Base-by-base conservation (phyloP, 495 filamentous ascomycete genomes). In the Penicillium herquei region DNA sequence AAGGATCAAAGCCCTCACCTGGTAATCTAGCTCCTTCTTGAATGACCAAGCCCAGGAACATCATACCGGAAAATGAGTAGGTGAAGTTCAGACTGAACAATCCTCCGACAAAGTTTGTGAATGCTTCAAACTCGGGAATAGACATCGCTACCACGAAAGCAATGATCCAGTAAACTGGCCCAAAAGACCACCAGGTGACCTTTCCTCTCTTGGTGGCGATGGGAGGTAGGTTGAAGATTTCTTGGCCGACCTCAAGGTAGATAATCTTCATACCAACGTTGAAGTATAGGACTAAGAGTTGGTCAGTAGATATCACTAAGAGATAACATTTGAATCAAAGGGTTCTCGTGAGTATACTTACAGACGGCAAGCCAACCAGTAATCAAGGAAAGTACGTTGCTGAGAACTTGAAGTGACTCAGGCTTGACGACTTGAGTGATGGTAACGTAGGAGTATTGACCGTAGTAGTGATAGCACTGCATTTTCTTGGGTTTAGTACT, bases 181-280 rank as follows among this genome's bases (percentile, higher is more conserved):
- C 72, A 7, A 83, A 61, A 6, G 55, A 70, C 14, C 72, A 72
- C 77, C 80, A 84, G 32, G 78, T 56, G 21, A 73, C 58, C 47
- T 81, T 81, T 16, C 82, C 82, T 1, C 41, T 57, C 32, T 53
- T 74, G 26, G 66, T 70, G 9, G 74, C 75, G 43, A 84, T 70
- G 1, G 74, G 65, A 1, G 81, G 82, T 17, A 73, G 66, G 34
- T 70, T 58, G 51, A 84, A 70, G 37, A 84, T 49, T 46, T 82
- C 77, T 51, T 81, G 73, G 57, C 80, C 60, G 42, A 85, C 73
- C 54, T 85, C 81, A 52, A 78, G 59, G 63, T 86, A 86, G 37
- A 84, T 66, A 18, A 83, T 80, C 61, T 85, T 86, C 59, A 86
- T 77, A 18, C 83, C 83, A 57, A 85, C 82, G 55, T 86, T 86